A percentile compares a stretch with the other conserved stretches of the same genome.
phyloP scores from a whole-genome alignment of 2,329 filamentous ascomycete species.

The Trichoderma breve region DNA sequence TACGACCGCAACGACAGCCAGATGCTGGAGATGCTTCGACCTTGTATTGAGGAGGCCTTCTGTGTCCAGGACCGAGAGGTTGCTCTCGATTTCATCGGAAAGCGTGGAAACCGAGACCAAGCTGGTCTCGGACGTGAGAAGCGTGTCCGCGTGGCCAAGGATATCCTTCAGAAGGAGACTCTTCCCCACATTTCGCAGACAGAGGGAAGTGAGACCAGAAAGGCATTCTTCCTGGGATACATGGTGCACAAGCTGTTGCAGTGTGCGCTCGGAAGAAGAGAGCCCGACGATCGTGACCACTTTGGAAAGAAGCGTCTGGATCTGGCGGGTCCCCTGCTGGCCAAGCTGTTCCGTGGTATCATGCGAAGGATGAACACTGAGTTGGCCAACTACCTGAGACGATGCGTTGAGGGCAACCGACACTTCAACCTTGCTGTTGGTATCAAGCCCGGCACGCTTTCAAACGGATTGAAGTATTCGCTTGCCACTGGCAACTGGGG shows the following conservation, averaged over 20 bases:
- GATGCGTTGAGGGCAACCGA: conserved; percentile 83
- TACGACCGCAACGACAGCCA: conserved; percentile 93
- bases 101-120: conserved; percentile 67
- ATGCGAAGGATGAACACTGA: conserved; percentile 90
- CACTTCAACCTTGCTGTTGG: conserved; percentile 90
- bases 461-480: conserved; percentile 93
- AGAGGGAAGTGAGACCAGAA: conserved; percentile 90
- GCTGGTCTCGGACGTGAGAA: conserved; percentile 73
- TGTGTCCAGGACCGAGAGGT: conserved; percentile 94
- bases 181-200: conserved; percentile 94
- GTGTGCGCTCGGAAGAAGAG: conserved; percentile 86
- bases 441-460: conserved; percentile 86
- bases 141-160: conserved; percentile 86
- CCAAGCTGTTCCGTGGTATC: conserved; percentile 91
- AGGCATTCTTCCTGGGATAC: conserved; percentile 97
- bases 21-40: conserved; percentile 96
- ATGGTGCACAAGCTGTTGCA: conserved; percentile 97
- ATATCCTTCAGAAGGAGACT: conserved; percentile 96
- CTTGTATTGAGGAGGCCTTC: conserved; percentile 95
- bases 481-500: conserved; percentile 98
- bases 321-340: conserved; percentile 87
- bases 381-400: conserved; percentile 84
- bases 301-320: conserved; percentile 98
- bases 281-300: conserved; percentile 96
- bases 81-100: conserved; percentile 92